Conservation (phyloP, 179 eudicot genomes). For the Camellia oleifera region DNA sequence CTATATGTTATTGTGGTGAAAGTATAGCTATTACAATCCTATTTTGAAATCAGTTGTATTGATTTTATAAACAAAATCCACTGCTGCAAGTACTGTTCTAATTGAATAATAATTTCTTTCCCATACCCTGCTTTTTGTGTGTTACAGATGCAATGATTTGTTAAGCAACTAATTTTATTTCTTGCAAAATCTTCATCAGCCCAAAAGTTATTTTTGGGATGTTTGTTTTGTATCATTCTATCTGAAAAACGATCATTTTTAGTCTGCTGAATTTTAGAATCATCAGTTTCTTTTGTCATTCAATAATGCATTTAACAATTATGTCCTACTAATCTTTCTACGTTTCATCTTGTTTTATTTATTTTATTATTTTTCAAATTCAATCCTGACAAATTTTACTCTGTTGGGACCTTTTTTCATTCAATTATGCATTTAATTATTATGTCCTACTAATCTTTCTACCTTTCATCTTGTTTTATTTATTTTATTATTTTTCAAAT, state of each 20-base stretch:
- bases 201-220: no score
- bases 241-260: no score
- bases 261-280: no score
- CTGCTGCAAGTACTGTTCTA: background rate
- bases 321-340: background rate
- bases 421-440: background rate
- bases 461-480: background rate
- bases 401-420: background rate
- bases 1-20: background rate
- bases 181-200: background rate
- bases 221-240: no score
- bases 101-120: background rate
- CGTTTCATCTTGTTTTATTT: background rate
- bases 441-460: background rate
- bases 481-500: background rate
- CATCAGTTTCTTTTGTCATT: background rate
- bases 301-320: background rate
- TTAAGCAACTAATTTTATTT: background rate
- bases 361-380: background rate
- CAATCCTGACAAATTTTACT: background rate
- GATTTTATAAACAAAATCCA: background rate
- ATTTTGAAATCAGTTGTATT: background rate
- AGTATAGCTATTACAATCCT: background rate
- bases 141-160: background rate
- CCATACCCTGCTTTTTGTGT: background rate